phyloP scores from a whole-genome alignment of 345 rosid genomes.

The rapeseed (Brassica napus) region DNA sequence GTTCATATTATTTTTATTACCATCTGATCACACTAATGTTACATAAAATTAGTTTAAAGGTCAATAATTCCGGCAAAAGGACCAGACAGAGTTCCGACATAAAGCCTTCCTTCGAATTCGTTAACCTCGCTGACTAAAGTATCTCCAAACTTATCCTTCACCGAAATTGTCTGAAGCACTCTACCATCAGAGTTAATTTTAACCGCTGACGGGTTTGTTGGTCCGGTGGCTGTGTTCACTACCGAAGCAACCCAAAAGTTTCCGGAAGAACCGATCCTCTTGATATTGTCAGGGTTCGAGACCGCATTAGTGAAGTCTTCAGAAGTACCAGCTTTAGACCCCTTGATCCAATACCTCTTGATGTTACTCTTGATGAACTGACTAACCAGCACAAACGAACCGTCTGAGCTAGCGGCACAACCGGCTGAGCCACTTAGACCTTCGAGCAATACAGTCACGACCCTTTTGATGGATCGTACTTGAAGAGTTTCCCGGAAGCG shows the following conservation, averaged over 20 bases:
- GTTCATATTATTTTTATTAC: background rate
- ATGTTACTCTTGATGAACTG: constrained; percentile 39
- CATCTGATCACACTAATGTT: background rate
- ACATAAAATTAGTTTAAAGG: background rate
- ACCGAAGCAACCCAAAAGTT: constrained; percentile 45
- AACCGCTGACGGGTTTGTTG: constrained; percentile 37
- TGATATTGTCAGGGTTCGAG: constrained; percentile 41
- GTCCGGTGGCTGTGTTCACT: constrained; percentile 28
- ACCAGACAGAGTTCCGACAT: constrained; percentile 29
- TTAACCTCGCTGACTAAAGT: constrained; percentile 39
- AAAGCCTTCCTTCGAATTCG: constrained; percentile 28
- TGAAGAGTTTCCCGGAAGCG: constrained; percentile 34
- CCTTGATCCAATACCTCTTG: constrained; percentile 42
- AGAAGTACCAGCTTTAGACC: constrained; percentile 33
- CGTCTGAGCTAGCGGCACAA: constrained; percentile 39
- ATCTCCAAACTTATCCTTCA: constrained; percentile 26
- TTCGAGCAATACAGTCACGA: constrained; percentile 29
- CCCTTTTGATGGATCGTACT: constrained; percentile 36
- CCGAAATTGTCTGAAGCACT: constrained; percentile 22
- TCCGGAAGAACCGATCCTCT: constrained; percentile 31
- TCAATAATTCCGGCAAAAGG: constrained; percentile 32
- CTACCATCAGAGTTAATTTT: constrained; percentile 28
- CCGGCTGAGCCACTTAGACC: constrained; percentile 42
- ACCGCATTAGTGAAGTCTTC: constrained; percentile 37
- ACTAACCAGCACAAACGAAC: constrained; percentile 37